Evolutionary conservation across 495 filamentous ascomycete genomes (phyloP).

Genomic region (Neurospora sp.): DNA sequence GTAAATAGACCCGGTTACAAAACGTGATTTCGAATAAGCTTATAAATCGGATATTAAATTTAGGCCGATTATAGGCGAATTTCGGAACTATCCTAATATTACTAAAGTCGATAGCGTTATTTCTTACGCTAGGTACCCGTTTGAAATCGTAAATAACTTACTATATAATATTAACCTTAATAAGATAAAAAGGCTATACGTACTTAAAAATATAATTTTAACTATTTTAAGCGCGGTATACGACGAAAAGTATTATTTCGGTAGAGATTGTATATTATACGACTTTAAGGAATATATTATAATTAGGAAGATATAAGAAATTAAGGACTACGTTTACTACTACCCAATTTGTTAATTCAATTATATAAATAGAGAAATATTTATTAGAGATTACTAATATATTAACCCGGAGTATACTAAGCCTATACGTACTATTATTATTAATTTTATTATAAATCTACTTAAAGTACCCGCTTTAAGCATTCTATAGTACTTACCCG

Average conservation of each 20-base stretch:
- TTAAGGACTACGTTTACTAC: neutral
- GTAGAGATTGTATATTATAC: neutral
- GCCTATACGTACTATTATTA: too few species aligned
- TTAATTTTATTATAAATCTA: too few species aligned
- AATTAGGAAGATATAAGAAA: neutral
- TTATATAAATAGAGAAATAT: neutral
- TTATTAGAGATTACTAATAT: neutral
- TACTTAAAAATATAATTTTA: neutral
- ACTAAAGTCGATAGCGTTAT: neutral
- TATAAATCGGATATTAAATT: neutral
- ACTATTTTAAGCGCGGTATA: neutral
- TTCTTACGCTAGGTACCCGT: neutral
- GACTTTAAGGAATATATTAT: neutral
- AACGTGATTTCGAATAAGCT: too few species aligned
- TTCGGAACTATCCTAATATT: accelerated
- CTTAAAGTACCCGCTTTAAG: too few species aligned
- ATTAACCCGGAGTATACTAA: neutral
- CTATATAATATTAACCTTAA: neutral
- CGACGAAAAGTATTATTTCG: neutral
- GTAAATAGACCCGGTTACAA: neutral
- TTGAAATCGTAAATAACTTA: neutral
- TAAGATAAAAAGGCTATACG: neutral
- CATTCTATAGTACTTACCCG: too few species aligned
- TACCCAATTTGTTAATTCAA: neutral
- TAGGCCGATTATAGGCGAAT: neutral